phyloP scores from a whole-genome alignment of 371 early-diverging fungal species.

The Mortierella sp. region DNA sequence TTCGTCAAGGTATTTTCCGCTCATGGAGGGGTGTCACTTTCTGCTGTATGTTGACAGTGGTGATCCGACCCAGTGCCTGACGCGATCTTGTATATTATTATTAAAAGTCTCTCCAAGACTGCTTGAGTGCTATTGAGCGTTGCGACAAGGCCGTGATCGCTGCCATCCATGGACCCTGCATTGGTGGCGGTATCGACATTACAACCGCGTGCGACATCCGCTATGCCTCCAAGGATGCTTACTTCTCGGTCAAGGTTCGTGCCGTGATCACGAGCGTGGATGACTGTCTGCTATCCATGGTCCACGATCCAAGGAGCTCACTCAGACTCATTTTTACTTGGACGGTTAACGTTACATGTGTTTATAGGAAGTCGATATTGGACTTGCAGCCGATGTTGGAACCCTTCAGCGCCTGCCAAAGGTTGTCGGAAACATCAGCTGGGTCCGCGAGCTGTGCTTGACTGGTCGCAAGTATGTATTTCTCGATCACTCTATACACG shows the following conservation, averaged over 20 bases:
- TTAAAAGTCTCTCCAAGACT: constrained; percentile 66
- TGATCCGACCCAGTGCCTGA: background rate
- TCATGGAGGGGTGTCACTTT: no score
- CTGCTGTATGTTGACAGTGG: no score
- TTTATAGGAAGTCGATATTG: constrained; percentile 86
- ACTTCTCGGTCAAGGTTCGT: constrained; percentile 82
- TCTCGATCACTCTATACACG: background rate
- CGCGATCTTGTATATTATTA: background rate
- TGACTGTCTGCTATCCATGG: background rate
- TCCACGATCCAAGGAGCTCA: background rate
- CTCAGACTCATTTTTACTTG: background rate
- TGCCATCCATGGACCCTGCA: constrained; percentile 87
- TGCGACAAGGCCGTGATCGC: constrained; percentile 92
- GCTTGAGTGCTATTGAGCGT: constrained; percentile 79
- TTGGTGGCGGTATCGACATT: constrained; percentile 92
- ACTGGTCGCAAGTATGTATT: constrained; percentile 78
- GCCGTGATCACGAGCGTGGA: background rate
- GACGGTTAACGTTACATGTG: background rate
- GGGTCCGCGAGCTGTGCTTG: constrained; percentile 89
- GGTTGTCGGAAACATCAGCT: constrained; percentile 89
- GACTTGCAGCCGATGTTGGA: constrained; percentile 87
- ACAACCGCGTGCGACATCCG: constrained; percentile 94
- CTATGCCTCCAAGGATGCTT: constrained; percentile 80
- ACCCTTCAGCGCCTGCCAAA: constrained; percentile 95
- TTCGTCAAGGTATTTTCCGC: constrained; percentile 27